These are phyloP conservation scores for Fusarium fracticaudum DNA, from an alignment of 2,329 filamentous ascomycete genomes.

Conservation along the genomic window DNA sequence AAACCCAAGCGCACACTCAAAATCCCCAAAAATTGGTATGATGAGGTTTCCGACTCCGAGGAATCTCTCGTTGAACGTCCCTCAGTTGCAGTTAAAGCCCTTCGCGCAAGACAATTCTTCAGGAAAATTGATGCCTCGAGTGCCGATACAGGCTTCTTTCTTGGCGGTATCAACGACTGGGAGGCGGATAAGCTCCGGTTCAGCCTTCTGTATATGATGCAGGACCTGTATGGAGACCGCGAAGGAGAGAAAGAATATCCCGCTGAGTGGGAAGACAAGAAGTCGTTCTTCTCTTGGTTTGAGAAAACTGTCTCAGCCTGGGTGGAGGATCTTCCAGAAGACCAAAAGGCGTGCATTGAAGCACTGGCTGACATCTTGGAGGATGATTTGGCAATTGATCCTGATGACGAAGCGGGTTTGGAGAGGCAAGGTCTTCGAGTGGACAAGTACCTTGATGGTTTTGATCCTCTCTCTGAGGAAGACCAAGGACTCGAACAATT, in stretches of 20 bases:
- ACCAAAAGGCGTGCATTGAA: no score
- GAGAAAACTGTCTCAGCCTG: background rate
- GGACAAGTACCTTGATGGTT: background rate
- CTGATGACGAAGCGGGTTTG: background rate
- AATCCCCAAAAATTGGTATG: background rate
- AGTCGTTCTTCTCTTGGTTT: background rate
- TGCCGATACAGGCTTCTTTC: background rate
- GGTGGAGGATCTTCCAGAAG: background rate
- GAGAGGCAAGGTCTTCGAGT: background rate
- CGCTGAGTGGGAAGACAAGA: background rate
- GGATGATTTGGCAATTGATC: accelerated
- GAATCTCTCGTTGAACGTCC: background rate
- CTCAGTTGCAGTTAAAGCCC: background rate
- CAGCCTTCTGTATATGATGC: background rate
- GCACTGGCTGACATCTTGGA: background rate
- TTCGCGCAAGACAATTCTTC: background rate
- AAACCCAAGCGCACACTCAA: no score
- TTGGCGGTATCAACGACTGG: background rate
- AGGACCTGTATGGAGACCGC: background rate
- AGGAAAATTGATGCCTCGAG: background rate
- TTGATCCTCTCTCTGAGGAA: background rate
- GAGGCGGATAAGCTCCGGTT: accelerated
- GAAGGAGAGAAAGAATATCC: background rate
- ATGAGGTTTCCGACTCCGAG: background rate
- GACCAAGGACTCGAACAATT: background rate